Conservation (phyloP, 2,329 filamentous ascomycete species). For the Diplodia intermedia region DNA sequence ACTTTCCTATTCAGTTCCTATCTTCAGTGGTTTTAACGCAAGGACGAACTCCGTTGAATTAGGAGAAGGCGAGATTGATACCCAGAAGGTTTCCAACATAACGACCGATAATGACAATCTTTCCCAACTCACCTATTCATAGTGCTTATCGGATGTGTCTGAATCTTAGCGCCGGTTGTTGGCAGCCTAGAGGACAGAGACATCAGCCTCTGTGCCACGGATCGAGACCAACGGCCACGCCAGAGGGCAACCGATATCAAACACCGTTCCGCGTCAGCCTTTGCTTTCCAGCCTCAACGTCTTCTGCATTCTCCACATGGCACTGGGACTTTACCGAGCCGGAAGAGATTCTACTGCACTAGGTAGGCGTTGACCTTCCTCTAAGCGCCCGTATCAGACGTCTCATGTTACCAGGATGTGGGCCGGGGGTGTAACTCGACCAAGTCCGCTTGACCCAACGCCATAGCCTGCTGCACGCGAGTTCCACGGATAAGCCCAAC, state of each 20-base stretch:
- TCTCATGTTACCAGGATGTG: background rate
- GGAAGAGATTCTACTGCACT: background rate
- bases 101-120: background rate
- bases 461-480: constrained; percentile 16
- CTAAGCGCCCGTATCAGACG: constrained; percentile 7
- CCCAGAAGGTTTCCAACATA: background rate
- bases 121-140: background rate
- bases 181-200: background rate
- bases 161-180: background rate
- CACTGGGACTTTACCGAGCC: background rate
- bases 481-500: constrained; percentile 3
- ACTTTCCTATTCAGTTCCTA: background rate
- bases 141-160: background rate
- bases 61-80: constrained; percentile 7
- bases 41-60: background rate
- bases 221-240: background rate
- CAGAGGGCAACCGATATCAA: background rate
- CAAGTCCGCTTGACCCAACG: background rate
- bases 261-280: background rate
- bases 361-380: background rate
- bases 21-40: background rate
- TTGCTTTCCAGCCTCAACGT: background rate
- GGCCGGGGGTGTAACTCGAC: constrained; percentile 18
- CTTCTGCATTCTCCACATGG: background rate
- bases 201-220: constrained; percentile 9